These are phyloP conservation scores for Pseudisothecium myosuroides DNA, from an alignment of 225 moss, liverwort and hornwort genomes.

Conservation along the genomic window DNA sequence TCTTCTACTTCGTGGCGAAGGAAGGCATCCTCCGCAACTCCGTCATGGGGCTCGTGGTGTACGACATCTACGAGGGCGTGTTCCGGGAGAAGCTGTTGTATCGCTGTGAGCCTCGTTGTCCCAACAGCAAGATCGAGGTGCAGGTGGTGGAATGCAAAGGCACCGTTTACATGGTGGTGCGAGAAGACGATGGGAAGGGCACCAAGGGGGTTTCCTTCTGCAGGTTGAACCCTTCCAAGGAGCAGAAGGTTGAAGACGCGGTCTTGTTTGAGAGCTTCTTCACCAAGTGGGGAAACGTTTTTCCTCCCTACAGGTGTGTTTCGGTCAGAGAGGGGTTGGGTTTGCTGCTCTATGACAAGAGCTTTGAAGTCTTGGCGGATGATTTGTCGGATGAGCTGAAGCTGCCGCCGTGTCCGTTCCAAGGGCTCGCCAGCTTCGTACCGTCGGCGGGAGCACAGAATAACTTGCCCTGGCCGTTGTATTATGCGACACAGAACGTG, in stretches of 20 bases:
- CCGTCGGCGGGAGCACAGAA: background rate
- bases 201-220: constrained; percentile 41
- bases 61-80: constrained; percentile 33
- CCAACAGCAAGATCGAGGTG: constrained; percentile 33
- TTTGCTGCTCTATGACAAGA: constrained; percentile 21
- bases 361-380: constrained; percentile 28
- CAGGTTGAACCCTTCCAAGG: constrained; percentile 33
- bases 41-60: constrained; percentile 39
- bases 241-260: constrained; percentile 38
- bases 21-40: constrained; percentile 23
- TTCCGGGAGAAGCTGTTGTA: constrained; percentile 42
- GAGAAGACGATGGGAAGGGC: constrained; percentile 29
- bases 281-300: constrained; percentile 28
- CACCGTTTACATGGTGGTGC: constrained; percentile 38
- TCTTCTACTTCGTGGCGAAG: constrained; percentile 46
- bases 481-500: constrained; percentile 20
- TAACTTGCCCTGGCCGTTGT: background rate
- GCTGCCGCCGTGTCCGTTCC: constrained; percentile 26
- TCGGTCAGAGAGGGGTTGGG: constrained; percentile 18
- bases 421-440: constrained; percentile 14
- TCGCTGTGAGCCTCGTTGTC: constrained; percentile 38
- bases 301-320: constrained; percentile 20
- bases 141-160: constrained; percentile 50
- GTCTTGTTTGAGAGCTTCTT: constrained; percentile 45
- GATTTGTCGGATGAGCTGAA: constrained; percentile 38